Evolutionary conservation across 129 eudicot genomes (phyloP).

Genomic region (Arctium lappa): DNA sequence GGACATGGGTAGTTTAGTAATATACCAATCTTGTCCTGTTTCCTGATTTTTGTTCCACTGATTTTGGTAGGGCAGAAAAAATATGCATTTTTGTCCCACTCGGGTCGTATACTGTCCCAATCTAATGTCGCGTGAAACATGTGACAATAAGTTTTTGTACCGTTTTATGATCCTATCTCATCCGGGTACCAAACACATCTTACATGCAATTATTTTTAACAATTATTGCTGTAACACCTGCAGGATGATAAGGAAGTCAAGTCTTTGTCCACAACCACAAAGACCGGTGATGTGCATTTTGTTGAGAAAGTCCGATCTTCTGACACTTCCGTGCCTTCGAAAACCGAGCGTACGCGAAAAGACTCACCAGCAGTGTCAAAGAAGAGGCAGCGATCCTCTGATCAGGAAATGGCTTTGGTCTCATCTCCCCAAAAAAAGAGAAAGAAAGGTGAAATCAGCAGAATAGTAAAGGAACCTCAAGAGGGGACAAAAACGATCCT

Average conservation of each 20-base stretch:
- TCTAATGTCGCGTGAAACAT: no score
- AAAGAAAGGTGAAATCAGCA: not conserved
- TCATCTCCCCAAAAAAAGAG: not conserved
- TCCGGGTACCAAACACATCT: no score
- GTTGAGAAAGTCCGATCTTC: not conserved
- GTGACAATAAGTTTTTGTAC: no score
- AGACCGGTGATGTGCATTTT: not conserved
- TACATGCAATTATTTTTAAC: not conserved
- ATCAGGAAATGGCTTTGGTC: not conserved
- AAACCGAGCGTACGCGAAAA: not conserved
- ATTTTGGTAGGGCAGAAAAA: no score
- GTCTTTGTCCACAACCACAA: no score
- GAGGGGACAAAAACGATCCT: slow-evolving; percentile 11
- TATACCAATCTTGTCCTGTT: no score
- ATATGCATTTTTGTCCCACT: no score
- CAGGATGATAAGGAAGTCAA: not conserved
- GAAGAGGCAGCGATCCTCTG: not conserved
- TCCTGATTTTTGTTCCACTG: no score
- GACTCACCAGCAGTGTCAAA: not conserved
- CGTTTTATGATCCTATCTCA: no score
- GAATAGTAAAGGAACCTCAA: not conserved
- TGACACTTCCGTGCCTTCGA: not conserved
- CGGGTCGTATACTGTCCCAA: no score
- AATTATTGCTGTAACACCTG: not conserved
- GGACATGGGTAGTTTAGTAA: no score